Evolutionary conservation across 306 rosid genomes (phyloP).

Genomic region (Sicyos baderoa): DNA sequence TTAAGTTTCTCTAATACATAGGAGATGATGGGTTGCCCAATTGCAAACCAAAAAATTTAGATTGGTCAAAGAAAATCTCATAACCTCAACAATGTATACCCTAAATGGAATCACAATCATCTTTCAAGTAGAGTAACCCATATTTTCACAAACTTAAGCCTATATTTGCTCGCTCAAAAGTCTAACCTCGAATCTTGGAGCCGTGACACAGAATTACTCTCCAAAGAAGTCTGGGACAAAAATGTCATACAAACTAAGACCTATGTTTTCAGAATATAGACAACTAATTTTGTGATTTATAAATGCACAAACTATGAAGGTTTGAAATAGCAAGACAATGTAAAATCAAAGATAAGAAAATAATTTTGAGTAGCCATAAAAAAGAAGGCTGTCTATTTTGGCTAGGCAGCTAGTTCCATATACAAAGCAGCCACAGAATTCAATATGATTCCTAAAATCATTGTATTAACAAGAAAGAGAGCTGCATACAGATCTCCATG

Average conservation of each 20-base stretch:
- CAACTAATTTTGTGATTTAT: background rate
- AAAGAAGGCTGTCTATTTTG: background rate
- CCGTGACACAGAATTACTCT: background rate
- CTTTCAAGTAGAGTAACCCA: too few relatives aligned
- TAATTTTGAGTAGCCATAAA: background rate
- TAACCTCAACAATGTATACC: too few relatives aligned
- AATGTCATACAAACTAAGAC: background rate
- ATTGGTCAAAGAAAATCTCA: too few relatives aligned
- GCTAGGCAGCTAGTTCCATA: slow-evolving; percentile 3
- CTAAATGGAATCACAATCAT: background rate
- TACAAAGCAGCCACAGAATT: slow-evolving; percentile 17
- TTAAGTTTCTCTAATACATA: too few relatives aligned
- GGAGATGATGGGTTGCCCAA: too few relatives aligned
- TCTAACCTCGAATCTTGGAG: background rate
- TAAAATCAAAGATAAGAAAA: background rate
- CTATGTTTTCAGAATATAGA: background rate
- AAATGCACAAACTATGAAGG: background rate
- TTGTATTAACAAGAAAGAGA: slow-evolving; percentile 11
- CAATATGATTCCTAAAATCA: slow-evolving; percentile 6
- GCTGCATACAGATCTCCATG: slow-evolving; percentile 1
- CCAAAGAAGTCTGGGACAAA: background rate
- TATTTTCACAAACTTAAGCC: too few relatives aligned
- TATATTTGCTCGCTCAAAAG: background rate
- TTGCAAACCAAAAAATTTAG: too few relatives aligned
- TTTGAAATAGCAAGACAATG: background rate